Evolutionary conservation across 2,329 filamentous ascomycete species (phyloP), one percentile per base, ranked within the genome.

Genomic region (Aspergillus felis): DNA sequence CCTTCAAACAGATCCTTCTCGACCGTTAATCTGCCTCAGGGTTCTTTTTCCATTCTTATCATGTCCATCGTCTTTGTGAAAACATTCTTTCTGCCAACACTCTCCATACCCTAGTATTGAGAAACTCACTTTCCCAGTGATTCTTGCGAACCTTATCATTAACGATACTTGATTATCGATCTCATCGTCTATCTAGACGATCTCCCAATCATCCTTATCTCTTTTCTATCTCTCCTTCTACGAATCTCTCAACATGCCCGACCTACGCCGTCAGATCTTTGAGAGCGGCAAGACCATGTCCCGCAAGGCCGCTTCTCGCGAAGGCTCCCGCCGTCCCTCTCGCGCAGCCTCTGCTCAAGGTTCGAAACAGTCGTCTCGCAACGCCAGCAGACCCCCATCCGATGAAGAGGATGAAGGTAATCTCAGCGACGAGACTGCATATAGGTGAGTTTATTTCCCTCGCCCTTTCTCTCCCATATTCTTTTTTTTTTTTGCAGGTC

Each of bases 251-350:
- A 67, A 76, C 53, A 80, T 80, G 78, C 77, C 76, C 49, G 78
- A 80, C 64, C 71, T 79, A 54, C 74, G 84, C 62, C 81, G 84
- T 64, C 81, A 84, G 67, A 84, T 83, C 56, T 80, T 86, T 42
- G 85, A 87, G 76, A 85, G 83, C 75, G 79, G 82, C 70, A 88
- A 88, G 76, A 88, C 84, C 22, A 75, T 84, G 50, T 87, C 85
- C 53, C 82, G 82, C 66, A 87, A 87, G 68, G 83, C 83, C 38
- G 80, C 78, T 54, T 84, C 83, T 27, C 79, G 79, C 58, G 76
- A 81, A 57, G 78, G 77, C 47, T 85, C 84, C 17, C 78, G 79
- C 28, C 74, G 78, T 17, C 78, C 73, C 55, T 86, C 83, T 50
- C 81, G 80, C 57, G 73, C 78, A 14, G 77, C 73, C 61, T 86